phyloP scores from a whole-genome alignment of 2,329 filamentous ascomycete species.

The Claviceps africana region DNA sequence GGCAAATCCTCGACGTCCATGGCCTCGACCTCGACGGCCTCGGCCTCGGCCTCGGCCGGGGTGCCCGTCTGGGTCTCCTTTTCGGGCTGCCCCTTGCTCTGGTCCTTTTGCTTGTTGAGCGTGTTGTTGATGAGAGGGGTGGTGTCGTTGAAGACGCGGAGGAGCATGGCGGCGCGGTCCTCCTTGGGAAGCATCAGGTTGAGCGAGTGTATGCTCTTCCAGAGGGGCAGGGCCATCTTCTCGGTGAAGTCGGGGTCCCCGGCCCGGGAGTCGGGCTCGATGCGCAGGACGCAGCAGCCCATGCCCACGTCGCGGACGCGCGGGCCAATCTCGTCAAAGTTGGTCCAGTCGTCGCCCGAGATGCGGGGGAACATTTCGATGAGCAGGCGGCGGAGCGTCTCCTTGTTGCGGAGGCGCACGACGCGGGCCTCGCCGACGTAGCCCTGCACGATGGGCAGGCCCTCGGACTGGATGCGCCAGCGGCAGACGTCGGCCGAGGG shows the following conservation, averaged over 20 bases:
- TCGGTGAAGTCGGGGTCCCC: slow-evolving; percentile 46
- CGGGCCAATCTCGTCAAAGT: slow-evolving; percentile 78
- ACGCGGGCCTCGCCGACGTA: slow-evolving; percentile 73
- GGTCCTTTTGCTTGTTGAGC: slow-evolving; percentile 32
- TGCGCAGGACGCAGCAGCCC: slow-evolving; percentile 81
- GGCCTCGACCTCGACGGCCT: slow-evolving; percentile 12
- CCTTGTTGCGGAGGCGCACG: slow-evolving; percentile 59
- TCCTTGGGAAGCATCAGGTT: slow-evolving; percentile 99
- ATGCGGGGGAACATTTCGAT: slow-evolving; percentile 96
- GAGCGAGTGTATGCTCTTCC: slow-evolving; percentile 81
- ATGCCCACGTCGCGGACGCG: slow-evolving; percentile 65
- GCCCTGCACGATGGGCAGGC: slow-evolving; percentile 77
- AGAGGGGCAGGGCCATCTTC: slow-evolving; percentile 77
- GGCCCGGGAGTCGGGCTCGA: slow-evolving; percentile 47
- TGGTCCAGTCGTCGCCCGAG: slow-evolving; percentile 55
- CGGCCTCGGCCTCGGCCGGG: slow-evolving; percentile 11
- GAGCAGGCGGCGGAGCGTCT: slow-evolving; percentile 68
- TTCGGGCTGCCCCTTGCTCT: slow-evolving; percentile 10
- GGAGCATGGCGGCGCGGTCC: slow-evolving; percentile 80
- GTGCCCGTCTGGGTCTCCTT: slow-evolving; percentile 18
- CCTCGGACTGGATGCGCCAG: slow-evolving; percentile 93
- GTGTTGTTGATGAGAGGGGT: slow-evolving; percentile 65
- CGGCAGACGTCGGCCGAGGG: slow-evolving; percentile 75
- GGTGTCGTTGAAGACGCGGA: slow-evolving; percentile 82
- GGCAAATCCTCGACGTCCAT: slow-evolving; percentile 24